Percentiles rank a stretch among this genome's conserved stretches.
Conservation (phyloP, 73 alveolate species). For the Symbiodinium pilosum region DNA sequence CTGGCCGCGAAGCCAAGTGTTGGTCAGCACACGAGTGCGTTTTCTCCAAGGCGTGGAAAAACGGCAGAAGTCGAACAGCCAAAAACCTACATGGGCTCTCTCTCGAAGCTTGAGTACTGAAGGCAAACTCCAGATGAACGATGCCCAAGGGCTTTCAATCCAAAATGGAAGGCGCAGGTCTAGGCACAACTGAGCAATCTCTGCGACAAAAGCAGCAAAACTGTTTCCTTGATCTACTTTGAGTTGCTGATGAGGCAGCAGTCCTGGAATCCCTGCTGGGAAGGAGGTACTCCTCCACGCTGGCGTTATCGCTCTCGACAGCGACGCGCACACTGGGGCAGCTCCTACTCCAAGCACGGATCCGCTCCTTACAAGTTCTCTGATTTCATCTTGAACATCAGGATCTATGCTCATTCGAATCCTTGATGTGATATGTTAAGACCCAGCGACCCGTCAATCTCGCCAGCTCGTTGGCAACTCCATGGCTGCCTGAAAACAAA, state of each 20-base stretch:
- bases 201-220: neutral
- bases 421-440: neutral
- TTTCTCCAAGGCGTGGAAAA: neutral
- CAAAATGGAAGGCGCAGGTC: neutral
- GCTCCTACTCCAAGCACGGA: neutral
- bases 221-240: neutral
- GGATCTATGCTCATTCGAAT: neutral
- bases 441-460: neutral
- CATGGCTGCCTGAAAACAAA: neutral
- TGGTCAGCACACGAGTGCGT: neutral
- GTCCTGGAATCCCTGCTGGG: neutral
- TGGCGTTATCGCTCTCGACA: neutral
- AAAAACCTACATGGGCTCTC: neutral
- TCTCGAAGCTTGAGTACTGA: neutral
- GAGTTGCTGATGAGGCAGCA: too few species aligned
- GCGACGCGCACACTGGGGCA: neutral
- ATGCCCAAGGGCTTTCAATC: neutral
- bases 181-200: too few species aligned
- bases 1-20: neutral
- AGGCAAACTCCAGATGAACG: neutral
- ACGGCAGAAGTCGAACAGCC: neutral
- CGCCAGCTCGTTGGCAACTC: neutral
- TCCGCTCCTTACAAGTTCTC: neutral
- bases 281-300: neutral
- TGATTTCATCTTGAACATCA: neutral